These are phyloP conservation scores for Priceomyces melissophilus DNA, from an alignment of 805 yeast species.

Conservation along the genomic window DNA sequence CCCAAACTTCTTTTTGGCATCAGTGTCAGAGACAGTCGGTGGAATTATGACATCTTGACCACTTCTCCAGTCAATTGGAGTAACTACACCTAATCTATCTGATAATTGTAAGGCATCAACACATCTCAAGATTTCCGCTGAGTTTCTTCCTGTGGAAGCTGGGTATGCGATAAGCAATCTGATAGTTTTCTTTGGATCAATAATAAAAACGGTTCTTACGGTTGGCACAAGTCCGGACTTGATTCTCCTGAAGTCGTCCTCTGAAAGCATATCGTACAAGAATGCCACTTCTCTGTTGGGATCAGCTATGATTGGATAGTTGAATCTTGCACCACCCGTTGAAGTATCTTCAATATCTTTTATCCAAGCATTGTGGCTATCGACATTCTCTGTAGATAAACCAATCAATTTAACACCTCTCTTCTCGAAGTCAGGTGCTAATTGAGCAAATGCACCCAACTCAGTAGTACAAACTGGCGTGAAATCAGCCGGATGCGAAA, in stretches of 20 bases:
- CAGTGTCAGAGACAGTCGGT: constrained; percentile 58
- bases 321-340: constrained; percentile 47
- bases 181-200: constrained; percentile 63
- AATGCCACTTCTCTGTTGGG: constrained; percentile 57
- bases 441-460: constrained; percentile 69
- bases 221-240: constrained; percentile 61
- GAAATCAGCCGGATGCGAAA: constrained; percentile 76
- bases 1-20: constrained; percentile 59
- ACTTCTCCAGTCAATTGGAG: constrained; percentile 71
- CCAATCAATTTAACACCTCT: constrained; percentile 68
- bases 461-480: constrained; percentile 81
- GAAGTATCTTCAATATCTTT: constrained; percentile 68
- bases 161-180: constrained; percentile 66
- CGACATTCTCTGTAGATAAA: constrained; percentile 60
- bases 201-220: constrained; percentile 67
- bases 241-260: constrained; percentile 61
- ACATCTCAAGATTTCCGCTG: constrained; percentile 69
- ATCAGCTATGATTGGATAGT: constrained; percentile 71
- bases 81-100: constrained; percentile 59
- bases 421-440: constrained; percentile 65
- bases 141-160: constrained; percentile 72
- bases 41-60: constrained; percentile 75
- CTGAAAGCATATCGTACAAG: constrained; percentile 66
- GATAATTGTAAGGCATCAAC: constrained; percentile 67
- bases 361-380: constrained; percentile 65